Conservation (phyloP, 495 filamentous ascomycete species). For the Amniculicola lignicola region DNA sequence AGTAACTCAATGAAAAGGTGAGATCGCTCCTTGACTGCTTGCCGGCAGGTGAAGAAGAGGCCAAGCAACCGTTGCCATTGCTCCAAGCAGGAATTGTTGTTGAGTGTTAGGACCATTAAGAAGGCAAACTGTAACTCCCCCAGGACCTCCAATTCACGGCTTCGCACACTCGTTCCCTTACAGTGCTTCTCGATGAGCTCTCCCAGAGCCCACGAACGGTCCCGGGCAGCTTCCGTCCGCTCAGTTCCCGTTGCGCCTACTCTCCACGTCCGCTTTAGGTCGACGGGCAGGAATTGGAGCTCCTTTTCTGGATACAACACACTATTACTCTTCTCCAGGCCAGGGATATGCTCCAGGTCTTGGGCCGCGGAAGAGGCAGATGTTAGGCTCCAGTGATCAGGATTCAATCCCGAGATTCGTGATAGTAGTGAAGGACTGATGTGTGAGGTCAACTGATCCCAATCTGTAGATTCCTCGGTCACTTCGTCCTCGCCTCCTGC, state of each 20-base stretch:
- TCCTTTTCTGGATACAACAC: slow-evolving; percentile 35
- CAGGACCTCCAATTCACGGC: slow-evolving; percentile 52
- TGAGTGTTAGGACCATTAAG: slow-evolving; percentile 72
- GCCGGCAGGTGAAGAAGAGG: slow-evolving; percentile 66
- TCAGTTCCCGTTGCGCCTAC: slow-evolving; percentile 67
- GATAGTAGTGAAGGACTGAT: slow-evolving; percentile 49
- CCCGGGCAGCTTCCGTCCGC: slow-evolving; percentile 66
- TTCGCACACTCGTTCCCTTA: slow-evolving; percentile 1
- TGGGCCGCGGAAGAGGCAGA: slow-evolving; percentile 47
- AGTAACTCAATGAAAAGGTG: slow-evolving; percentile 60
- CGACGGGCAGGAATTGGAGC: slow-evolving; percentile 55
- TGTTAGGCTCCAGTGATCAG: slow-evolving; percentile 52
- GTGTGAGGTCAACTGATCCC: slow-evolving; percentile 48
- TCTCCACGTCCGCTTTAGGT: slow-evolving; percentile 61
- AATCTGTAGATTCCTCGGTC: slow-evolving; percentile 40
- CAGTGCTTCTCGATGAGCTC: slow-evolving; percentile 48
- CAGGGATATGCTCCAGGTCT: slow-evolving; percentile 46
- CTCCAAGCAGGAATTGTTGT: slow-evolving; percentile 80
- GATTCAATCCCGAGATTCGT: slow-evolving; percentile 47
- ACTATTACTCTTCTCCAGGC: slow-evolving; percentile 35
- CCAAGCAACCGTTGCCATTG: slow-evolving; percentile 80
- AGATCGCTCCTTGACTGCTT: slow-evolving; percentile 55
- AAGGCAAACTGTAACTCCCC: slow-evolving; percentile 87
- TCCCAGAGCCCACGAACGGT: slow-evolving; percentile 66
- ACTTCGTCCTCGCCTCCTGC: slow-evolving; percentile 18